These are phyloP conservation scores for Epichloe sibirici DNA, from an alignment of 2,329 filamentous ascomycete species.

Conservation along the genomic window DNA sequence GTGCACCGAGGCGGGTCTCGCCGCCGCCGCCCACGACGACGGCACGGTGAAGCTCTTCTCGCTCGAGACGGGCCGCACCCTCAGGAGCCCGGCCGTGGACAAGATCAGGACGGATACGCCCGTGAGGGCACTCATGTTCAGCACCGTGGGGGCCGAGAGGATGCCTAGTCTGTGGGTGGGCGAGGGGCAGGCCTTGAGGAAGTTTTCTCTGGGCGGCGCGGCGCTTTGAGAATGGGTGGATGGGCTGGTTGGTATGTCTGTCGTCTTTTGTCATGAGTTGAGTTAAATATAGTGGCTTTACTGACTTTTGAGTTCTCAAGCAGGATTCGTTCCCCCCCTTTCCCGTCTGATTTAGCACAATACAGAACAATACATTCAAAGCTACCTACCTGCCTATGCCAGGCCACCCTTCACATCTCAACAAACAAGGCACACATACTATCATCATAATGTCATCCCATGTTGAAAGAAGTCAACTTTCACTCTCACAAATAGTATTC, in stretches of 20 bases:
- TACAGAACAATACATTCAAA: too few species aligned
- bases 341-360: too few species aligned
- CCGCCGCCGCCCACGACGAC: conserved; percentile 42
- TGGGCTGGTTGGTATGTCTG: too few species aligned
- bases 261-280: too few species aligned
- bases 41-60: conserved; percentile 38
- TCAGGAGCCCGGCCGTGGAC: conserved; percentile 19
- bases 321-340: too few species aligned
- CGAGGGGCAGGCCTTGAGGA: conserved; percentile 22
- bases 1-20: conserved; percentile 31
- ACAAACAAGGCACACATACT: too few species aligned
- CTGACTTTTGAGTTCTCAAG: too few species aligned
- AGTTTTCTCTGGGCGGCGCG: conserved; percentile 30
- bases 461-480: too few species aligned
- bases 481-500: background rate
- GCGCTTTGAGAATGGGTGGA: conserved; percentile 21
- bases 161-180: conserved; percentile 36
- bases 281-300: too few species aligned
- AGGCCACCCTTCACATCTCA: too few species aligned
- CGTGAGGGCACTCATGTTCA: conserved; percentile 33
- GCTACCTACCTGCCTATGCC: too few species aligned
- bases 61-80: conserved; percentile 28
- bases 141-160: conserved; percentile 28
- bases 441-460: too few species aligned
- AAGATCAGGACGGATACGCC: conserved; percentile 16